Conservation (phyloP, 208 protist genomes). For the Trichomonas vaginalis region DNA sequence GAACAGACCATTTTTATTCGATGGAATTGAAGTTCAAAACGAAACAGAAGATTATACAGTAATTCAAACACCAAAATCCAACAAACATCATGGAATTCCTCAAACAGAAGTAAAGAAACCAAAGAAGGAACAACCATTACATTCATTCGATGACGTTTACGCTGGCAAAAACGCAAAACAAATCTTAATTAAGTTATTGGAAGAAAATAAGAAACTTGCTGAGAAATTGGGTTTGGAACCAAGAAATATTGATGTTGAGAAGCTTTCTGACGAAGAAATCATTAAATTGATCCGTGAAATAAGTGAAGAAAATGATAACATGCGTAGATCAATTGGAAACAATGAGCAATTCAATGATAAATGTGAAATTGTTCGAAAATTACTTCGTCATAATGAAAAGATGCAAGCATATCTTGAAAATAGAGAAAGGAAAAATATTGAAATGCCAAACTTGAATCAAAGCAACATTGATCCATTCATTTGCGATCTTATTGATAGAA, state of each 20-base stretch:
- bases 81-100: not conserved
- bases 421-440: not conserved
- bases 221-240: not conserved
- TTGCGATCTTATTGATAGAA: not conserved
- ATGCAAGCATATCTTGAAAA: not conserved
- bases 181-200: not conserved
- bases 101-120: not conserved
- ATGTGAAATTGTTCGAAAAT: not conserved
- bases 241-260: not conserved
- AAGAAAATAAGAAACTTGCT: not conserved
- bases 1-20: not conserved
- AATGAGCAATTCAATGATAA: not conserved
- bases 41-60: not conserved
- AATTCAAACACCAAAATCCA: not conserved
- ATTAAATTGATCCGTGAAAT: not conserved
- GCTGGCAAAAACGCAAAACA: not conserved
- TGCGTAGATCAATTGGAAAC: not conserved
- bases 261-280: not conserved
- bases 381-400: not conserved
- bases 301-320: not conserved
- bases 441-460: not conserved
- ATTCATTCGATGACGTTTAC: not conserved
- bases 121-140: not conserved
- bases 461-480: not conserved
- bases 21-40: not conserved